Percentiles rank a stretch among this genome's conserved stretches.
phyloP scores from a whole-genome alignment of 2,329 filamentous ascomycete genomes.

The Talaromyces sp. region DNA sequence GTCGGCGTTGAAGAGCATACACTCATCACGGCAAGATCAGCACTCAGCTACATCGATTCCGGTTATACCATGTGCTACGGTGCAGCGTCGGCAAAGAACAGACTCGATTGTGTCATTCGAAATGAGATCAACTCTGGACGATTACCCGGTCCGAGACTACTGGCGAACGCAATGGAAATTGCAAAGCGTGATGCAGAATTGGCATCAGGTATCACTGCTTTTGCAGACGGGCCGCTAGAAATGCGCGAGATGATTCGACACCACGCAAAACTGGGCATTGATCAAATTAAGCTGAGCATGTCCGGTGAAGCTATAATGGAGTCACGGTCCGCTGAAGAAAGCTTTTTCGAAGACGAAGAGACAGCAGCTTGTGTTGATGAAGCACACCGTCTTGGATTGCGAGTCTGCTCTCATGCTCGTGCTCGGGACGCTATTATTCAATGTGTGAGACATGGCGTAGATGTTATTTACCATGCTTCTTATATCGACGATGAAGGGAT shows the following conservation, averaged over 20 bases:
- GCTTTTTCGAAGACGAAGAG: conserved; percentile 45
- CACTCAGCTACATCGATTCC: conserved; percentile 45
- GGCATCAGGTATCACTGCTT: conserved; percentile 40
- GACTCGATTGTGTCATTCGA: conserved; percentile 45
- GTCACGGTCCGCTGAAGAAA: conserved; percentile 37
- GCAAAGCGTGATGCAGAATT: conserved; percentile 44
- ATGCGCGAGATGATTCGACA: conserved; percentile 26
- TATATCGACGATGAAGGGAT: conserved; percentile 41
- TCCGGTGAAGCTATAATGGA: conserved; percentile 33
- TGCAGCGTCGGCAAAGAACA: conserved; percentile 44
- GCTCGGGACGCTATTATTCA: conserved; percentile 43
- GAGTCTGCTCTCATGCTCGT: conserved; percentile 44
- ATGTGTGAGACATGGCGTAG: conserved; percentile 42
- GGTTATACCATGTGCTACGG: conserved; percentile 50
- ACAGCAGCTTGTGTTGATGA: conserved; percentile 47
- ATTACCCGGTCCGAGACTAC: conserved; percentile 45
- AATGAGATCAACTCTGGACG: conserved; percentile 48
- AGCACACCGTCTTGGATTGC: conserved; percentile 31
- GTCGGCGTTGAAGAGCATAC: conserved; percentile 47
- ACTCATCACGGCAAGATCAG: conserved; percentile 40
- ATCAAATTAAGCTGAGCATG: conserved; percentile 45
- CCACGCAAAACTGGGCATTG: conserved; percentile 36
- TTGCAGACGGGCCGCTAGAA: conserved; percentile 31
- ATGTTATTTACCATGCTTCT: conserved; percentile 46
- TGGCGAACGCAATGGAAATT: conserved; percentile 49